Base-by-base conservation (phyloP, 1,139 yeast species). In the Sugiyamaella xylanicola region DNA sequence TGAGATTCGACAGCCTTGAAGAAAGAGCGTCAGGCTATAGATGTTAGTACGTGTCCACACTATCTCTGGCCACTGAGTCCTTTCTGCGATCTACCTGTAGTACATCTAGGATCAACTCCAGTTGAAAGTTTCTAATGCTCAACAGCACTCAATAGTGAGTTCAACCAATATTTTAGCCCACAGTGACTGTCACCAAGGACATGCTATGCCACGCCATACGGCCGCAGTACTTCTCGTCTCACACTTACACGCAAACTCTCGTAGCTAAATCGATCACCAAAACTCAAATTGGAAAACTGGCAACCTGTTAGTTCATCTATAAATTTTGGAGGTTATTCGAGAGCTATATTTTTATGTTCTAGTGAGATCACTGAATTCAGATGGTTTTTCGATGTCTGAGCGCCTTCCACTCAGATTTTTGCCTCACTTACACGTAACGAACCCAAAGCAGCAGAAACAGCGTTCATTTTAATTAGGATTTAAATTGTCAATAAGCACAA, bases 1-100 rank as follows among this genome's bases (percentile, higher is more conserved):
- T 85, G 62, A 93, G 74, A 68, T 88, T 84, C 55, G 95, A 77
- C 60, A 91, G 77, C 59, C 86, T 82, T 46, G 78, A 68, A 69
- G 21, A 42, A 3, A 51, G 40, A 9, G 55, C 36, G 42, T 21
- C 45, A 40, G 25, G 36, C 51, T 48, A 15, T 25, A 4, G 17
- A n/a, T 11, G 15, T 27, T 13, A 29, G 29, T 16, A 5, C 15
- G 4, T 13, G 17, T 3, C 17, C 9, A 19, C 9, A 7, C 42
- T 17, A 16, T 37, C 11, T 4, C 42, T 13, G 17, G n/a, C n/a
- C n/a, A n/a, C n/a, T n/a, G n/a, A n/a, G n/a, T n/a, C n/a, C n/a
- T n/a, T n/a, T n/a, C n/a, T n/a, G n/a, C n/a, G n/a, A n/a, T n/a
- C n/a, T n/a, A n/a, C n/a, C n/a, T n/a, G n/a, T n/a, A n/a, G n/a